Percentiles rank a stretch among this genome's conserved stretches.
Evolutionary conservation across 176 grass and related monocot genomes (phyloP).

Genomic region (Oryza officinalis): DNA sequence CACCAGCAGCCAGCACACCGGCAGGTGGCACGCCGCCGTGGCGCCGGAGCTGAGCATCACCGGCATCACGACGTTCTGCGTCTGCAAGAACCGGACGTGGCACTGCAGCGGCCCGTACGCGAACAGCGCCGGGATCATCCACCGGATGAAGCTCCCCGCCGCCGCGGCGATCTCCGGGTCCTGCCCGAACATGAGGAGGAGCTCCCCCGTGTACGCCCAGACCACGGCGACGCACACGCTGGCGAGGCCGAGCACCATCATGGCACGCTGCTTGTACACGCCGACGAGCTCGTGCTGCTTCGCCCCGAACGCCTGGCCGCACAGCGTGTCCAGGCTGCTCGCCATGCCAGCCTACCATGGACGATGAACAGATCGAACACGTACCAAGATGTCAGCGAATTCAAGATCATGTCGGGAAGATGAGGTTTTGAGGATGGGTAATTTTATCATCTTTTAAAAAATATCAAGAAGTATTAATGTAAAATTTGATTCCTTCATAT

Average conservation of each 20-base stretch:
- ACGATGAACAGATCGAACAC: background rate
- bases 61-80: constrained; percentile 70
- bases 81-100: constrained; percentile 60
- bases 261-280: constrained; percentile 75
- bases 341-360: constrained; percentile 41
- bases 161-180: constrained; percentile 59
- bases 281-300: constrained; percentile 65
- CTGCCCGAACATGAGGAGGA: constrained; percentile 76
- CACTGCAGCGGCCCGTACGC: constrained; percentile 67
- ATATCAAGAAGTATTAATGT: too few species aligned
- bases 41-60: constrained; percentile 64
- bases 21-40: constrained; percentile 56
- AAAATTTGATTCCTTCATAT: too few species aligned
- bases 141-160: constrained; percentile 64
- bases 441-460: too few species aligned
- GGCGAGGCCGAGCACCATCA: constrained; percentile 59
- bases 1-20: constrained; percentile 81
- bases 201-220: constrained; percentile 55
- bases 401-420: background rate
- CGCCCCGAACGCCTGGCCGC: constrained; percentile 75
- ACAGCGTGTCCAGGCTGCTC: constrained; percentile 60
- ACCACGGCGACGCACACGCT: constrained; percentile 49
- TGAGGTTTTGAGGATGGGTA: too few species aligned
- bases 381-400: background rate
- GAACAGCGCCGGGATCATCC: constrained; percentile 71